phyloP scores from a whole-genome alignment of 164 flowering plant species.

The Umbellularia californica region DNA sequence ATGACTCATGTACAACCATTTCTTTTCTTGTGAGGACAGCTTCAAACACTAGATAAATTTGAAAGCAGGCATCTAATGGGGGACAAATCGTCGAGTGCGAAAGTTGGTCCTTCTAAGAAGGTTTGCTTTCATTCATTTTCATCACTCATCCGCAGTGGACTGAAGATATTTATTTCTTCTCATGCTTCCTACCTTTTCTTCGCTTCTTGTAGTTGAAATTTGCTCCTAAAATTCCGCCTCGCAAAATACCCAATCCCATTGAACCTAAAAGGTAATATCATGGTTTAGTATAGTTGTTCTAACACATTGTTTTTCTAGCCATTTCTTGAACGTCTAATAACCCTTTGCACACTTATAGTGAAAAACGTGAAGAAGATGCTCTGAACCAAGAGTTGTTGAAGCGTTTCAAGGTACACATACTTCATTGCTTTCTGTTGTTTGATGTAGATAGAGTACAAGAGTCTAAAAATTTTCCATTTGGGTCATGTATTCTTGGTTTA shows the following conservation, averaged over 20 bases:
- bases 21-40: too few species aligned
- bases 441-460: not conserved
- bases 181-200: not conserved
- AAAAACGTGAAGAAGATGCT: not conserved
- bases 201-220: not conserved
- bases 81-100: too few species aligned
- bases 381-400: not conserved
- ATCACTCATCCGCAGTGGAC: too few species aligned
- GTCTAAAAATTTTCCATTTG: not conserved
- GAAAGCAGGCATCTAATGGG: too few species aligned
- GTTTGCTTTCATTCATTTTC: too few species aligned
- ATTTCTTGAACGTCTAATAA: too few species aligned
- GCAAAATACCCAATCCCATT: not conserved
- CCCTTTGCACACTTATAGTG: not conserved
- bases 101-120: too few species aligned
- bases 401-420: not conserved
- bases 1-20: too few species aligned
- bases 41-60: too few species aligned
- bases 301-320: not conserved
- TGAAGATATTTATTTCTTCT: not conserved
- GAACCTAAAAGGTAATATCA: not conserved
- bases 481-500: not conserved
- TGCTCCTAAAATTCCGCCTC: not conserved
- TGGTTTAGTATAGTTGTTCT: not conserved
- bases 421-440: not conserved